A percentile compares a stretch with the other conserved stretches of the same genome.
Conservation (phyloP, 2,329 filamentous ascomycete species). For the Metarhizium robertsii region DNA sequence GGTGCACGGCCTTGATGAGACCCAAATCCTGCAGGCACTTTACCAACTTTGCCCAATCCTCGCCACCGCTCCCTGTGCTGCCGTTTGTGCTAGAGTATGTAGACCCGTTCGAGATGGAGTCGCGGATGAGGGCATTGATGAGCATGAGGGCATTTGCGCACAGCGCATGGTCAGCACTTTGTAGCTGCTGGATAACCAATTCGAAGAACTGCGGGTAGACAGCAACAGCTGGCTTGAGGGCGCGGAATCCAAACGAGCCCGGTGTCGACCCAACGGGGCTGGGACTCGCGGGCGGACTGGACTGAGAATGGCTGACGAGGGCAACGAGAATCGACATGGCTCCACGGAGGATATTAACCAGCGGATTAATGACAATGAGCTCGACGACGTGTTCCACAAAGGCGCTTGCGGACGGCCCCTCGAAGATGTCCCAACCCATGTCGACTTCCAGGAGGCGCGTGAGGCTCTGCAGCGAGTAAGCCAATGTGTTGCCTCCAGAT, state of each 20-base stretch:
- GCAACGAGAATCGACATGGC: slow-evolving; percentile 95
- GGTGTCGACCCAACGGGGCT: slow-evolving; percentile 27
- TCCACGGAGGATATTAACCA: slow-evolving; percentile 94
- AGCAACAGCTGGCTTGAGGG: slow-evolving; percentile 83
- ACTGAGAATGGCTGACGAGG: slow-evolving; percentile 78
- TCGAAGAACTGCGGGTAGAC: slow-evolving; percentile 91
- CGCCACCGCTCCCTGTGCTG: slow-evolving; percentile 23
- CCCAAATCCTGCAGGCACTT: slow-evolving; percentile 88
- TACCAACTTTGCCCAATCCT: slow-evolving; percentile 94
- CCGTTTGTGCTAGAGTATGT: slow-evolving; percentile 27
- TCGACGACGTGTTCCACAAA: slow-evolving; percentile 74
- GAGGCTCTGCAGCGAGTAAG: slow-evolving; percentile 87
- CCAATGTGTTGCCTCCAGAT: slow-evolving; percentile 85
- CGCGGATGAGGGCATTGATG: slow-evolving; percentile 89
- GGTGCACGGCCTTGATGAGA: slow-evolving; percentile 84
- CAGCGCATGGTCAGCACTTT: slow-evolving; percentile 88
- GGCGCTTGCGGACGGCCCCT: slow-evolving; percentile 51
- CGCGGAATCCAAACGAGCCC: slow-evolving; percentile 75
- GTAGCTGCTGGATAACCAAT: slow-evolving; percentile 82
- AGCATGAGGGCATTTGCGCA: slow-evolving; percentile 93
- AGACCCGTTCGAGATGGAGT: slow-evolving; percentile 70
- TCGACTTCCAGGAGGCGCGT: slow-evolving; percentile 85
- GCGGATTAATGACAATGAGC: slow-evolving; percentile 84
- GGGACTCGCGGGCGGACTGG: slow-evolving; percentile 27
- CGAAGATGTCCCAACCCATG: slow-evolving; percentile 92